Evolutionary conservation across 306 rosid species (phyloP).

Genomic region (Benincasa hispida): DNA sequence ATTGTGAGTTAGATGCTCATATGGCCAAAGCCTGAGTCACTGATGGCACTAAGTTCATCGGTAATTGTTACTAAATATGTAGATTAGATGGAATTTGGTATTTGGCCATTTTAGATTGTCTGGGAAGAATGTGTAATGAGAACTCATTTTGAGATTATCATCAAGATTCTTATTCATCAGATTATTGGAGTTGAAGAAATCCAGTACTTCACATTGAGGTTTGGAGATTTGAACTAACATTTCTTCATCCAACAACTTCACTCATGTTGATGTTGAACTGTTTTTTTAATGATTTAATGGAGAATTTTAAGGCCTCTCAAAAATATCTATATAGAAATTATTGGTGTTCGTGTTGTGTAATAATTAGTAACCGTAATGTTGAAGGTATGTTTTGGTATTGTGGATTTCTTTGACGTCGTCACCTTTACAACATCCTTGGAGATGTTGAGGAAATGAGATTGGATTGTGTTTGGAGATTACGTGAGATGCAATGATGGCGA

Average conservation of each 20-base stretch:
- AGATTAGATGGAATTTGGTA: neutral
- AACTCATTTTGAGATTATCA: neutral
- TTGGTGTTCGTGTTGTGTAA: neutral
- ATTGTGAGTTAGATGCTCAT: neutral
- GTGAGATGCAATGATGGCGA: neutral
- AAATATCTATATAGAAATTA: too few species aligned
- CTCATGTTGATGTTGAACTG: slow-evolving; percentile 7
- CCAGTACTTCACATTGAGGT: slow-evolving; percentile 34
- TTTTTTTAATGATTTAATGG: slow-evolving; percentile 25
- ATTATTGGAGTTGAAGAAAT: slow-evolving; percentile 7
- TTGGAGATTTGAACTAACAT: slow-evolving; percentile 14
- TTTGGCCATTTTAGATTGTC: neutral
- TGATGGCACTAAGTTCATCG: neutral
- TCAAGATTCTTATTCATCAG: neutral
- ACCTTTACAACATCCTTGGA: slow-evolving; percentile 21
- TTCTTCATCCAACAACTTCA: slow-evolving; percentile 12
- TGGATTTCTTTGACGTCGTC: slow-evolving; percentile 20
- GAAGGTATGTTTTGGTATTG: slow-evolving; percentile 20
- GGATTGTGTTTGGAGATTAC: neutral
- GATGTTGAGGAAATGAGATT: slow-evolving; percentile 15
- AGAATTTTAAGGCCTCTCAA: slow-evolving; percentile 14
- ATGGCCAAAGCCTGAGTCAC: neutral
- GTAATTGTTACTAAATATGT: neutral
- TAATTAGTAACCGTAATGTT: slow-evolving; percentile 26
- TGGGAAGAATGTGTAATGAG: slow-evolving; percentile 8